Conservation (phyloP, 2,329 filamentous ascomycete genomes). For the Ilyonectria robusta region DNA sequence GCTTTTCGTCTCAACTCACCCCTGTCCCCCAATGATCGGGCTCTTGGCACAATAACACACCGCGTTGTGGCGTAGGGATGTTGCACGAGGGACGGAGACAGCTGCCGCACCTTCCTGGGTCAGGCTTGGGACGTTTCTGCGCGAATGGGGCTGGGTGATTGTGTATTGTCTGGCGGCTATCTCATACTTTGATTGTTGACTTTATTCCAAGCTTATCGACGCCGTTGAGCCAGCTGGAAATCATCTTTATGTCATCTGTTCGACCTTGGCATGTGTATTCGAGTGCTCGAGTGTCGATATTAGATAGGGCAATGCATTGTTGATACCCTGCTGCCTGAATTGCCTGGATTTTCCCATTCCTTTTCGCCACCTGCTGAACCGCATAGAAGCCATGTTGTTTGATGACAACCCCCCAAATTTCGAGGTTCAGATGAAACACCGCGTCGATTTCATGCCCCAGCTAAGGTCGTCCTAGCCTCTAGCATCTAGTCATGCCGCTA, state of each 20-base stretch:
- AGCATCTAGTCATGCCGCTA: conserved; percentile 1
- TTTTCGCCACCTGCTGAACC: not conserved
- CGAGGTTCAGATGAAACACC: conserved; percentile 54
- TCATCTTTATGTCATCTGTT: not conserved
- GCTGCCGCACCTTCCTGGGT: not conserved
- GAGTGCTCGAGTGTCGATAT: not conserved
- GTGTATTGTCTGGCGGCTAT: conserved; percentile 19
- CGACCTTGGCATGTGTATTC: too few species aligned
- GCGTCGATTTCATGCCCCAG: conserved; percentile 12
- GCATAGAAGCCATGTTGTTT: not conserved
- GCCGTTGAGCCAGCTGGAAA: not conserved
- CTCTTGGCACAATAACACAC: conserved; percentile 15
- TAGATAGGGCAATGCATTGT: not conserved
- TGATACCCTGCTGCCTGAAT: not conserved
- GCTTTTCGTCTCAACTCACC: conserved; percentile 27
- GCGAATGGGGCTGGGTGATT: conserved; percentile 1
- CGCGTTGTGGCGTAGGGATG: conserved; percentile 1
- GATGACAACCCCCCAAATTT: conserved; percentile 20
- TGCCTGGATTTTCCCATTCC: not conserved
- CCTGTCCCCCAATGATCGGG: not conserved
- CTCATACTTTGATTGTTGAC: conserved; percentile 17
- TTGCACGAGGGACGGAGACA: not conserved
- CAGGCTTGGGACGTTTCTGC: not conserved
- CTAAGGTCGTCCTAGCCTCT: conserved; percentile 13
- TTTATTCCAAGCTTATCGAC: not conserved